Evolutionary conservation across 73 alveolate species (phyloP).

Genomic region (Blepharisma japonicum): DNA sequence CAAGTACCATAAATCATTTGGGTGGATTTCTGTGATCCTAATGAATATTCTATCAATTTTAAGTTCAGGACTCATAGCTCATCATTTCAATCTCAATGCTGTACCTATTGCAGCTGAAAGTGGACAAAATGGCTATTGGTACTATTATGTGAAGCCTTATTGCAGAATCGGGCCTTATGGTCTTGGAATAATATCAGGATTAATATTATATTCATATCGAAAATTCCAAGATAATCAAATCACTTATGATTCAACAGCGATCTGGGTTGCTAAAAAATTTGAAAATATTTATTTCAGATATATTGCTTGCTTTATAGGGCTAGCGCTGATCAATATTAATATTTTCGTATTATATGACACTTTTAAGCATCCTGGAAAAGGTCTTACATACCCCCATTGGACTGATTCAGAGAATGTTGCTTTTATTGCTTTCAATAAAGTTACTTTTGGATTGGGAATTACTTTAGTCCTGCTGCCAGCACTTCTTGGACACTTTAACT

Average conservation of each 20-base stretch:
- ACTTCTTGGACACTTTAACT: conserved; percentile 23
- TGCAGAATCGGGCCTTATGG: conserved; percentile 37
- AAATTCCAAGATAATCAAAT: neutral
- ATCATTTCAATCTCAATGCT: neutral
- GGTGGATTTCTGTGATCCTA: conserved; percentile 9
- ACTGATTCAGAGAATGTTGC: neutral
- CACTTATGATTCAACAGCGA: neutral
- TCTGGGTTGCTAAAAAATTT: neutral
- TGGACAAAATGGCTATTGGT: neutral
- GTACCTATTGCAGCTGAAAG: neutral
- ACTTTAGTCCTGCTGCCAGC: conserved; percentile 31
- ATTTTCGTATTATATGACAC: conserved; percentile 32
- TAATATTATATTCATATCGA: conserved; percentile 18
- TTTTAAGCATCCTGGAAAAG: neutral
- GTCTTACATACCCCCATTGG: conserved; percentile 21
- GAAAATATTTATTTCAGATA: neutral
- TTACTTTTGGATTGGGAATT: conserved; percentile 36
- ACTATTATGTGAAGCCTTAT: conserved; percentile 30
- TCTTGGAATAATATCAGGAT: conserved; percentile 31
- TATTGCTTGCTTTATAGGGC: neutral
- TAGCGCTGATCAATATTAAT: conserved; percentile 3
- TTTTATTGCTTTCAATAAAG: conserved; percentile 33
- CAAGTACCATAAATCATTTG: conserved; percentile 27
- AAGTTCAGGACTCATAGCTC: neutral
- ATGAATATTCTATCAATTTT: neutral